Conservation (phyloP, 495 filamentous ascomycete species). For the Neurospora sp. region DNA sequence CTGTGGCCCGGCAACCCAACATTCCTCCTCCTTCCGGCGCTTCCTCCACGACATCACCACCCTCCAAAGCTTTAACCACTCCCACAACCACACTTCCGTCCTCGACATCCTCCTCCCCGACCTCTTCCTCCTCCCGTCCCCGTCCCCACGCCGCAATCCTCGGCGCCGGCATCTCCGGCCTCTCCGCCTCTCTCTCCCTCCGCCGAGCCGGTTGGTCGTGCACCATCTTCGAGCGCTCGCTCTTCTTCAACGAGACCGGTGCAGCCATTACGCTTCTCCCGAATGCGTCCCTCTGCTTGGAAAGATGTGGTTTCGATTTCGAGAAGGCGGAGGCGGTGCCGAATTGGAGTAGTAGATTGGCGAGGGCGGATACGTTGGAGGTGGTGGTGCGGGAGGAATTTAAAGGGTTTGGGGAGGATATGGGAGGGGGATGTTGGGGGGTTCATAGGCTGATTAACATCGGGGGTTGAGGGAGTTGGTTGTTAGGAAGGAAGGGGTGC, state of each 20-base stretch:
- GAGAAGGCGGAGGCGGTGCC: slow-evolving; percentile 21
- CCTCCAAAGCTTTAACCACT: neutral
- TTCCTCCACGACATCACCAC: neutral
- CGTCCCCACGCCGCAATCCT: slow-evolving; percentile 27
- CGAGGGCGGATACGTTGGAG: slow-evolving; percentile 19
- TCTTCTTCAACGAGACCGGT: slow-evolving; percentile 44
- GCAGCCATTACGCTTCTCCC: slow-evolving; percentile 44
- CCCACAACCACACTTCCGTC: neutral
- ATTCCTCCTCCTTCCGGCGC: too few relatives aligned
- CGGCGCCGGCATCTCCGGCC: slow-evolving; percentile 23
- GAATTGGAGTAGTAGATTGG: slow-evolving; percentile 19
- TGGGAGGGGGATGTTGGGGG: slow-evolving; percentile 14
- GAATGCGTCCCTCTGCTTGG: slow-evolving; percentile 44
- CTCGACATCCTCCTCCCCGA: neutral
- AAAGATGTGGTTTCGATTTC: slow-evolving; percentile 39
- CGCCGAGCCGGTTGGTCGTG: slow-evolving; percentile 40
- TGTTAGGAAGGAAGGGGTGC: slow-evolving; percentile 6
- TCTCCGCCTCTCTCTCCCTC: slow-evolving; percentile 37
- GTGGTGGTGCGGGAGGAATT: slow-evolving; percentile 16
- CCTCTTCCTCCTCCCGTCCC: neutral
- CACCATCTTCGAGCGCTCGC: slow-evolving; percentile 42
- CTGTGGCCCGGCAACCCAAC: too few relatives aligned
- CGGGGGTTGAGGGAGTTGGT: slow-evolving; percentile 36
- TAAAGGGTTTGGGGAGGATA: slow-evolving; percentile 19
- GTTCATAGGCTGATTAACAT: slow-evolving; percentile 50